These are phyloP conservation scores for Fusarium penzigii DNA, from an alignment of 2,329 filamentous ascomycete species.

Conservation along the genomic window DNA sequence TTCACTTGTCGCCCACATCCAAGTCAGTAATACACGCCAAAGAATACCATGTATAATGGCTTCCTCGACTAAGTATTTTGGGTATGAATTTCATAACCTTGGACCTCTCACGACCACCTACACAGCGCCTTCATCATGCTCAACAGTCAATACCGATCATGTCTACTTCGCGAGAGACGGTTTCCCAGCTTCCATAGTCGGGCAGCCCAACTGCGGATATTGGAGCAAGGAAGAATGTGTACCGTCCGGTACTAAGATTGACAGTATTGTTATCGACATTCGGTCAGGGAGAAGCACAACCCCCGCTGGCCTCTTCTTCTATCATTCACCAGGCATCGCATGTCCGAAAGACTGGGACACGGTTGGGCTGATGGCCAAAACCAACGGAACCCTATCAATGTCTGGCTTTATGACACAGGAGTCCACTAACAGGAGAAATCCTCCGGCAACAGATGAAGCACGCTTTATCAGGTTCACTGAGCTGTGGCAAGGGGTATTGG, in stretches of 20 bases:
- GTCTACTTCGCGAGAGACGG: too few relatives aligned
- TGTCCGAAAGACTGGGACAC: constrained; percentile 30
- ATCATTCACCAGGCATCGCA: constrained; percentile 26
- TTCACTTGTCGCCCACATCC: too few relatives aligned
- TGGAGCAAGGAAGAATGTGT: constrained; percentile 16
- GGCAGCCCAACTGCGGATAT: too few relatives aligned
- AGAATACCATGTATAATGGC: constrained; percentile 20
- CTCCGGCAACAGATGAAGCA: background rate
- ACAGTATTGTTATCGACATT: constrained; percentile 2
- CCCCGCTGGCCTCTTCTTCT: constrained; percentile 7
- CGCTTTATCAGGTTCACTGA: background rate
- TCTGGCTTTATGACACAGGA: constrained; percentile 14
- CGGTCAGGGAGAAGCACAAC: too few relatives aligned
- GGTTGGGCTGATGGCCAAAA: constrained; percentile 15
- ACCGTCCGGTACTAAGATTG: constrained; percentile 19
- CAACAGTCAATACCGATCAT: constrained; percentile 1
- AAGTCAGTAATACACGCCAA: too few relatives aligned
- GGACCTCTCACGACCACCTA: constrained; percentile 34
- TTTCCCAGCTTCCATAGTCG: too few relatives aligned
- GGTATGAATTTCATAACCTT: constrained; percentile 27
- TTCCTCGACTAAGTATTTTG: constrained; percentile 22
- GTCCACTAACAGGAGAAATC: background rate
- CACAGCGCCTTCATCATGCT: constrained; percentile 27
- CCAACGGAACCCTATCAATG: background rate
- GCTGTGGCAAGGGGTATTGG: background rate